Evolutionary conservation across 2,329 filamentous ascomycete species (phyloP), one percentile per base, ranked within the genome.

Genomic region (Fusarium sp.): DNA sequence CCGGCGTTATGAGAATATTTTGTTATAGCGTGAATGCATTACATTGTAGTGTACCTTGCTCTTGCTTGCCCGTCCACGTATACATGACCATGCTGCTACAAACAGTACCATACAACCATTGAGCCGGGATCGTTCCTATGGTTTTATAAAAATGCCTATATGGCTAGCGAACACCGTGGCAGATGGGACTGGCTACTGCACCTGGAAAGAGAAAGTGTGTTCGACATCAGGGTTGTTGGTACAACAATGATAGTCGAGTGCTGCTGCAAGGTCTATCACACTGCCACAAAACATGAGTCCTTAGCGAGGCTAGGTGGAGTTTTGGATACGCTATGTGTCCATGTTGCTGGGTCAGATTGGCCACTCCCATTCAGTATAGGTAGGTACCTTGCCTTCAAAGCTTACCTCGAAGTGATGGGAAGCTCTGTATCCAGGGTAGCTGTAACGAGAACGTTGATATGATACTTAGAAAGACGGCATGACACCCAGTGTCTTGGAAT

Each of bases 1-100:
- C 53, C 4, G 64, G 70, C 62, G 70, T 72, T 70, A 46, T n/a
- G 57, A 55, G n/a, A 47, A 49, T 27, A 30, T 11, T 47, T 46
- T 45, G 14, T 27, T 47, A 24, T 61, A 57, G 48, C 34, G 47
- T 60, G 32, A 58, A 62, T 61, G 25, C 7, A 61, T 16, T 46
- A 49, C n/a, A 34, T 41, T 32, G 22, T 7, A 40, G 34, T 52
- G 24, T 25, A 18, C 18, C 18, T 40, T 27, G 7, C 20, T 34
- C 7, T 13, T 12, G 20, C 7, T 11, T 14, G 27, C 3, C 25
- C 6, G 14, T 48, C 29, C 4, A 6, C 20, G 45, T 25, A 6
- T 13, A 27, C 8, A 40, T 27, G 32, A 8, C 9, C 13, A n/a
- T 27, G 22, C 10, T n/a, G 34, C 20, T n/a, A 12, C 34, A 6